Percentiles rank a stretch among this genome's conserved stretches.
Conservation (phyloP, 176 grass and related monocot genomes). For the Cenchrus purpureus region DNA sequence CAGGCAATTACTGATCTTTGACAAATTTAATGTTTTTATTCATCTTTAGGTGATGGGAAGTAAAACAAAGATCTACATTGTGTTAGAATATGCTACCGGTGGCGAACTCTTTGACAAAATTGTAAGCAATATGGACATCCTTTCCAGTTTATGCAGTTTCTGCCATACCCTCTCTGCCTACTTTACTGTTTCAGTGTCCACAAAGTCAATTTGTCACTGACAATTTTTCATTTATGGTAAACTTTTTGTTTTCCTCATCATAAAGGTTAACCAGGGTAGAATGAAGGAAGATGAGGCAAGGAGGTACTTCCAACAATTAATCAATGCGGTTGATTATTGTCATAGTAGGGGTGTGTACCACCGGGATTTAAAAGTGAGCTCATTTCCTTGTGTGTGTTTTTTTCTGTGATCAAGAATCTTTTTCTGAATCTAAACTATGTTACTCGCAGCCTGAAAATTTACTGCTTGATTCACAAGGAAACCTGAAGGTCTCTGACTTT, state of each 20-base stretch:
- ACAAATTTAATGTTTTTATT: conserved; percentile 10
- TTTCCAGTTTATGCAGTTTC: background rate
- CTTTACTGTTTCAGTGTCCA: background rate
- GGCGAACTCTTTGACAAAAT: conserved; percentile 96
- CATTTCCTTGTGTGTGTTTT: background rate
- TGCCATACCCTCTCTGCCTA: background rate
- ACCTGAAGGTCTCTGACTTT: conserved; percentile 95
- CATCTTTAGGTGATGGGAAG: conserved; percentile 94
- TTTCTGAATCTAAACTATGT: conserved; percentile 33
- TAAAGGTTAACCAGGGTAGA: conserved; percentile 88
- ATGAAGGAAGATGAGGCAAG: conserved; percentile 97
- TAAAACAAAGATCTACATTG: conserved; percentile 92
- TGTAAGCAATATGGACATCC: conserved; percentile 57
- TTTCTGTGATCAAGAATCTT: conserved; percentile 4
- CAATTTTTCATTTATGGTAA: background rate
- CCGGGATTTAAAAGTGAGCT: conserved; percentile 87
- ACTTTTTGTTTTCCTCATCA: conserved; percentile 17
- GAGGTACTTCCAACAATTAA: conserved; percentile 96
- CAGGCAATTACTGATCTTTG: background rate
- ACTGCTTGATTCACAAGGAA: conserved; percentile 78
- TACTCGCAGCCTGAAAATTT: conserved; percentile 88
- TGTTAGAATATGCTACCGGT: conserved; percentile 84
- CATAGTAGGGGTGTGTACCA: conserved; percentile 99
- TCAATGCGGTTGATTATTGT: conserved; percentile 97
- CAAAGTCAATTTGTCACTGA: background rate